These are phyloP conservation scores for Gynochthodes officinalis DNA, from an alignment of 257 asterid species.

Conservation along the genomic window DNA sequence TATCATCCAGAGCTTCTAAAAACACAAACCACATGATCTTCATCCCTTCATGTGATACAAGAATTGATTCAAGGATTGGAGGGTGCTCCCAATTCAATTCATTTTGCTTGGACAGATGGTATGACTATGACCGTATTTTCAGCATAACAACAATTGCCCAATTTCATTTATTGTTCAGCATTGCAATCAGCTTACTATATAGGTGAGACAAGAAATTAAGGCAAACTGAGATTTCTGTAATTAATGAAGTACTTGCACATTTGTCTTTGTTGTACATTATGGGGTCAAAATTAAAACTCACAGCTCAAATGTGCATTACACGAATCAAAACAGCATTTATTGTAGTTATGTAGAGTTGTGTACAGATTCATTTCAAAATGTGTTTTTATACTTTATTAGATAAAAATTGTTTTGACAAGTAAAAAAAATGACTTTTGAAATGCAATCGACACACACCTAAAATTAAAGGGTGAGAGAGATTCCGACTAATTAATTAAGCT, in stretches of 20 bases:
- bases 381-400: too few species aligned
- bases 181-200: neutral
- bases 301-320: too few species aligned
- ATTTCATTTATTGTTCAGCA: slow-evolving; percentile 3
- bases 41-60: neutral
- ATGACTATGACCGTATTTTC: neutral
- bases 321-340: too few species aligned
- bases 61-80: neutral
- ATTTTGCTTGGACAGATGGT: slow-evolving; percentile 4
- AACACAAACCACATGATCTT: neutral
- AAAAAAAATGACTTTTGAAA: too few species aligned
- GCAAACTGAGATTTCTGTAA: slow-evolving; percentile 5
- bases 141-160: neutral
- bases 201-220: slow-evolving; percentile 4
- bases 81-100: neutral
- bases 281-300: neutral
- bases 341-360: too few species aligned
- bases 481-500: too few species aligned
- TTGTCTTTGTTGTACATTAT: neutral
- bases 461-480: too few species aligned
- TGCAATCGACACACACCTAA: too few species aligned
- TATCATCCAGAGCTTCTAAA: neutral
- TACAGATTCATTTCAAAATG: too few species aligned
- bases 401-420: too few species aligned
- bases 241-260: slow-evolving; percentile 8